These are phyloP conservation scores for Lactarius hatsudake DNA, from an alignment of 768 basidiomycete species.

Conservation along the genomic window DNA sequence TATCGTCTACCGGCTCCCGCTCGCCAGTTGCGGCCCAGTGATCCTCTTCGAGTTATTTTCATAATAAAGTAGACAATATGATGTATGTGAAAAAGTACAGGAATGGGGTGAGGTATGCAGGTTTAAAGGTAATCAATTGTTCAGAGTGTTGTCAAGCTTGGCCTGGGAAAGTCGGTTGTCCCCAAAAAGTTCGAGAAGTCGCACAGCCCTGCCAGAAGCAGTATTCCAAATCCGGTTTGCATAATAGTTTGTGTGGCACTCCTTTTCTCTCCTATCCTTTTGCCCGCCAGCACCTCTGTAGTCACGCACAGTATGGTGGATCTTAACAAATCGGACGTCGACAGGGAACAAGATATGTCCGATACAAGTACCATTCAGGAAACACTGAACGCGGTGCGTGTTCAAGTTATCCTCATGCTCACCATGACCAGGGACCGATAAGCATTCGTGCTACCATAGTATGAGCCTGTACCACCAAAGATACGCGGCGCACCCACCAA, in stretches of 20 bases:
- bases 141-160: too few relatives aligned
- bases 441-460: neutral
- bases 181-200: too few relatives aligned
- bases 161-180: too few relatives aligned
- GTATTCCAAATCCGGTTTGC: neutral
- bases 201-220: too few relatives aligned
- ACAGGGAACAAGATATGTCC: neutral
- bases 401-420: neutral
- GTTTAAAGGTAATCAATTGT: too few relatives aligned
- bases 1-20: neutral
- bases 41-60: neutral
- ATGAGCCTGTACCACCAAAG: neutral
- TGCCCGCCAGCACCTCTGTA: neutral
- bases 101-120: too few relatives aligned
- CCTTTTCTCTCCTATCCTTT: neutral
- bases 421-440: neutral
- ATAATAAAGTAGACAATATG: too few relatives aligned
- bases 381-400: neutral
- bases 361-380: neutral
- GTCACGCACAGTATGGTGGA: neutral
- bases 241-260: too few relatives aligned
- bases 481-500: slow-evolving; percentile 3
- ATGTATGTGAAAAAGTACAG: too few relatives aligned
- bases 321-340: neutral
- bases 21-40: neutral